Percentiles rank a stretch among this genome's conserved stretches.
phyloP scores from a whole-genome alignment of 345 rosid species.

The Tarenaya hassleriana region DNA sequence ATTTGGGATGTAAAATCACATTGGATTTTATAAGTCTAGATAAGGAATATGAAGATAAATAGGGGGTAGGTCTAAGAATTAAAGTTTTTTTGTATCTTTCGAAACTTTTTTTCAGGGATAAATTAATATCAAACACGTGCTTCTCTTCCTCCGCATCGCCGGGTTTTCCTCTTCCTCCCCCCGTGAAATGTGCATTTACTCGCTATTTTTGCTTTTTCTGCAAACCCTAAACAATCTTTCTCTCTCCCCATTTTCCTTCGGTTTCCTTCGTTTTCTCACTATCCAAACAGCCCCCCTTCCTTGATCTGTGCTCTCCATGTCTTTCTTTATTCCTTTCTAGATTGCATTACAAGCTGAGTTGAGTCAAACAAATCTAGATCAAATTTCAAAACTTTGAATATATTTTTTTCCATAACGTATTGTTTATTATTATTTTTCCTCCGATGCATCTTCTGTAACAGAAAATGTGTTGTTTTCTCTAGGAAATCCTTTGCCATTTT shows the following conservation, averaged over 20 bases:
- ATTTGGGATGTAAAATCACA: too few species aligned
- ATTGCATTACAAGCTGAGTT: not conserved
- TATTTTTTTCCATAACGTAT: not conserved
- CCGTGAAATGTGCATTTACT: conserved; percentile 25
- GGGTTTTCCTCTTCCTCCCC: conserved; percentile 29
- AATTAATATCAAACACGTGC: conserved; percentile 21
- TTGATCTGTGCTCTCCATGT: not conserved
- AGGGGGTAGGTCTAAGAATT: too few species aligned
- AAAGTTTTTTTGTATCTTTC: too few species aligned
- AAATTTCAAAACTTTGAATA: conserved; percentile 3
- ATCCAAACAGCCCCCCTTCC: not conserved
- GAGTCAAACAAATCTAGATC: conserved; percentile 26
- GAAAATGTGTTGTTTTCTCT: not conserved
- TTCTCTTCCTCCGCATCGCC: conserved; percentile 30
- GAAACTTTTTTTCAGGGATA: not conserved
- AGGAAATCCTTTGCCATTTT: conserved; percentile 3
- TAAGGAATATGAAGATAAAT: too few species aligned
- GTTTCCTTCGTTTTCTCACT: conserved; percentile 16
- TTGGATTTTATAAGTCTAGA: too few species aligned
- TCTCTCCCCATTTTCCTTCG: not conserved
- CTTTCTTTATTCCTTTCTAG: not conserved
- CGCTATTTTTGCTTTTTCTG: conserved; percentile 2
- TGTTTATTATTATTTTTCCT: not conserved
- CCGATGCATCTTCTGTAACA: not conserved
- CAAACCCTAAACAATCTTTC: not conserved